Evolutionary conservation across 2,329 filamentous ascomycete genomes (phyloP), one percentile per base, ranked within the genome.

Genomic region (Ophiosphaerella narmari): DNA sequence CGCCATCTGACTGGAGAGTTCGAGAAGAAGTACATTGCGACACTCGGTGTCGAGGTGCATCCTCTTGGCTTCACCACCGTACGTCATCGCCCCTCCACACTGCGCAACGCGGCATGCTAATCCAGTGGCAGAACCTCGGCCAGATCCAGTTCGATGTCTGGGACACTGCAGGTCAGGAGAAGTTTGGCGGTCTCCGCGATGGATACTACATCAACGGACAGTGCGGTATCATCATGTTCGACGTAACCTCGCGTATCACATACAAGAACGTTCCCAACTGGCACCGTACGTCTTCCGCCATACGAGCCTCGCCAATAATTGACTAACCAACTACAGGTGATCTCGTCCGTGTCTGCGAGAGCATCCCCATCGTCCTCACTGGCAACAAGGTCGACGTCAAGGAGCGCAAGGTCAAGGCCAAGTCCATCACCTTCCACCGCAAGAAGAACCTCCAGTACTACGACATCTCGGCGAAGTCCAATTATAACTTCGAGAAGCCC

Each of bases 221-320:
- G 82, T 97, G 93, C 80, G 93, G 94, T 82, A 97, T 99, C 84
- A 97, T 99, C 87, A 99, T 99, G 93, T 99, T 99, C 79, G 93
- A 99, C 79, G 93, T 99, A 65, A 97, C 94, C 60, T 97, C 93
- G 67, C 90, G 94, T 75, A 97, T 99, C 78, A 99, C 94, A 78
- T 99, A 99, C 89, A 99, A 99, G 89, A 99, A 99, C 84, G 94
- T 99, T 62, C 94, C 94, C 82, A 97, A 97, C 89, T 99, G 94
- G 94, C 94, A 99, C 81, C 94, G 94, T 96, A 87, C 77, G 91
- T 86, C 54, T 53, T 29, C 36, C 43, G 29, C 49, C 23, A 29
- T 11, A 16, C 7, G 18, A 29, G 32, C 16, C 29, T 48, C 39
- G 32, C 39, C 23, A 2, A 3, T 14, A n/a, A 31, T 14, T 40